phyloP scores from a whole-genome alignment of 371 early-diverging fungal genomes.

The Paraphysoderma sedebokerense region DNA sequence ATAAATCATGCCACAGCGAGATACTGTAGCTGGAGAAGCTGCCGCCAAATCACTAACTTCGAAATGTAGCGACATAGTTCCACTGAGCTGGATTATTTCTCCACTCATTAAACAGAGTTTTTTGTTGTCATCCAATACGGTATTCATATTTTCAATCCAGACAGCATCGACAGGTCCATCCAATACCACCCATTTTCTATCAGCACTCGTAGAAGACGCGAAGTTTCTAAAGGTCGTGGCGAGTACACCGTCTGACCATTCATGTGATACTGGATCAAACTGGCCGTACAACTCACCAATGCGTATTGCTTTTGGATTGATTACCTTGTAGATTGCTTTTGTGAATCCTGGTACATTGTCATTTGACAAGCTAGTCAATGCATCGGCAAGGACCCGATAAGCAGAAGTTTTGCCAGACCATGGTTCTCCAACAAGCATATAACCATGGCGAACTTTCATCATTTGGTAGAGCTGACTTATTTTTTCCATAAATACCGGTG shows the following conservation, averaged over 20 bases:
- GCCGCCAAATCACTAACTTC: slow-evolving; percentile 36
- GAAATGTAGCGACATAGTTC: slow-evolving; percentile 35
- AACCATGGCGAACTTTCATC: slow-evolving; percentile 34
- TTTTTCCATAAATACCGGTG: slow-evolving; percentile 27
- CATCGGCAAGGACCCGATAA: slow-evolving; percentile 16
- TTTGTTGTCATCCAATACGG: slow-evolving; percentile 44
- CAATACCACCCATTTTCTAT: slow-evolving; percentile 43
- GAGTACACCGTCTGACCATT: slow-evolving; percentile 39
- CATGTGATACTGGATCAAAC: slow-evolving; percentile 38
- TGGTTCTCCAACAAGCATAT: slow-evolving; percentile 38
- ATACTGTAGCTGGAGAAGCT: slow-evolving; percentile 41
- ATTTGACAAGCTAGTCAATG: slow-evolving; percentile 5
- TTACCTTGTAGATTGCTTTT: slow-evolving; percentile 12
- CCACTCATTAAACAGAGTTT: slow-evolving; percentile 39
- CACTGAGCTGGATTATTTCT: slow-evolving; percentile 39
- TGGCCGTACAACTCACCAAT: slow-evolving; percentile 45
- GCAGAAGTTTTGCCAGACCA: slow-evolving; percentile 34
- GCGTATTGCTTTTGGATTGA: slow-evolving; percentile 39
- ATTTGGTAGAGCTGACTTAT: slow-evolving; percentile 40
- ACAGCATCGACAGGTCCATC: slow-evolving; percentile 45
- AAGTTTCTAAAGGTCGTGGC: slow-evolving; percentile 29
- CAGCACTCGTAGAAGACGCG: slow-evolving; percentile 21
- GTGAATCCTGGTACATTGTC: neutral
- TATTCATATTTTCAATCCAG: slow-evolving; percentile 51
- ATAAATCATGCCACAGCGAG: slow-evolving; percentile 42